Conservation (phyloP, 495 filamentous ascomycete species). For the Penicillium steckii region DNA sequence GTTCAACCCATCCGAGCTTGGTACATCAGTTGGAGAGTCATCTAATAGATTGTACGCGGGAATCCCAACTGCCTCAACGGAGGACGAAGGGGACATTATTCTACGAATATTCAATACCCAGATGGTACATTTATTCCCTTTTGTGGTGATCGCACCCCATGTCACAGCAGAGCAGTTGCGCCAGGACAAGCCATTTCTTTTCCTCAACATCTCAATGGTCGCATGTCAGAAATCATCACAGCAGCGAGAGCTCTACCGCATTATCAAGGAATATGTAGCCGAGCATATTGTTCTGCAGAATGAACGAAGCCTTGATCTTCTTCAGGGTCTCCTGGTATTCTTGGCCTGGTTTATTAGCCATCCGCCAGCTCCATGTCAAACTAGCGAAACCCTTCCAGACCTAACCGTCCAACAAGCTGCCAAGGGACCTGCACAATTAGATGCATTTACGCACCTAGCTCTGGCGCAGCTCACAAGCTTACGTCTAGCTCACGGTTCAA, state of each 20-base stretch:
- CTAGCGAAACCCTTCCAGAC: background rate
- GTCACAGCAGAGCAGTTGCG: slow-evolving; percentile 27
- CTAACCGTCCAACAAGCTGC: background rate
- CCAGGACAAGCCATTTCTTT: slow-evolving; percentile 35
- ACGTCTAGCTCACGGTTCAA: slow-evolving; percentile 22
- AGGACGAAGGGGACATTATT: slow-evolving; percentile 10
- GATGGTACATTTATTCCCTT: slow-evolving; percentile 37
- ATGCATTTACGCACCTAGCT: slow-evolving; percentile 24
- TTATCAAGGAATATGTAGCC: slow-evolving; percentile 23
- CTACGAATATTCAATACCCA: slow-evolving; percentile 11
- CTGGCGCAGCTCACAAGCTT: slow-evolving; percentile 28
- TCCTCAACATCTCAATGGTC: slow-evolving; percentile 37
- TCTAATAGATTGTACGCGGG: background rate
- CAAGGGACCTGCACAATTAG: slow-evolving; percentile 20
- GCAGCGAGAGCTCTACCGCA: slow-evolving; percentile 22
- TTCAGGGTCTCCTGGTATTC: slow-evolving; percentile 42
- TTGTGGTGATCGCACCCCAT: slow-evolving; percentile 27
- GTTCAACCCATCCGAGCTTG: slow-evolving; percentile 3
- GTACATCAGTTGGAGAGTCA: background rate
- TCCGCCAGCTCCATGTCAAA: background rate
- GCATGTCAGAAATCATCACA: slow-evolving; percentile 21
- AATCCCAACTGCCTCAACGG: background rate
- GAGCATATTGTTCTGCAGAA: slow-evolving; percentile 34
- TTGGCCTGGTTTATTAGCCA: slow-evolving; percentile 34
- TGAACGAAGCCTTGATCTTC: slow-evolving; percentile 34